phyloP scores from a whole-genome alignment of 257 asterid species.

The Solanum etuberosum region DNA sequence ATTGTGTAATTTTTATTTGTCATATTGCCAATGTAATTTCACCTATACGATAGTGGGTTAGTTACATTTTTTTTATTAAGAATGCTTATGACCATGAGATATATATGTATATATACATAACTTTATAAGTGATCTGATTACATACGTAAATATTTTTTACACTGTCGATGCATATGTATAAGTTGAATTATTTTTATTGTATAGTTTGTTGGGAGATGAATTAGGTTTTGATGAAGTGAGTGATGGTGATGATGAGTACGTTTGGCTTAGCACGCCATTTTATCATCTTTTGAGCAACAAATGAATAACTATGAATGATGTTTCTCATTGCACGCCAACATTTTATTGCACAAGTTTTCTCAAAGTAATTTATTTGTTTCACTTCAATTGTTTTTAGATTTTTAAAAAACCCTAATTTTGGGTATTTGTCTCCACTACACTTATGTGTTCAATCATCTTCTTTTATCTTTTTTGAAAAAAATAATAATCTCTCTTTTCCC shows the following conservation, averaged over 20 bases:
- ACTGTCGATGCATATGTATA: background rate
- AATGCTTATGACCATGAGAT: background rate
- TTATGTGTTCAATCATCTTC: constrained; percentile 8
- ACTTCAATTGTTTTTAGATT: background rate
- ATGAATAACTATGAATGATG: constrained; percentile 18
- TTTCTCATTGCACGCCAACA: constrained; percentile 24
- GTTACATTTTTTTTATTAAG: background rate
- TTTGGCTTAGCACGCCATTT: constrained; percentile 19
- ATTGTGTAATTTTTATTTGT: background rate
- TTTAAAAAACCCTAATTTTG: constrained; percentile 1
- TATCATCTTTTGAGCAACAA: constrained; percentile 9
- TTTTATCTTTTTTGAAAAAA: background rate
- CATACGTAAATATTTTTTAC: background rate
- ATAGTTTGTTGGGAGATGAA: background rate
- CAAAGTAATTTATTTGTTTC: background rate
- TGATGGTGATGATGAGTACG: constrained; percentile 13
- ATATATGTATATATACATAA: background rate
- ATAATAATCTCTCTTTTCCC: background rate
- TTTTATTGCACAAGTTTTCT: constrained; percentile 16
- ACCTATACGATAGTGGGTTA: background rate
- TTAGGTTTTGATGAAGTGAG: constrained; percentile 6
- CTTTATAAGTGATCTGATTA: background rate
- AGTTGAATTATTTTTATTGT: background rate
- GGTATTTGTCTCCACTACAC: constrained; percentile 8
- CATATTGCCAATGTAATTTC: background rate